Base-by-base conservation (phyloP, 2,329 filamentous ascomycete genomes). In the Fusarium siculi region DNA sequence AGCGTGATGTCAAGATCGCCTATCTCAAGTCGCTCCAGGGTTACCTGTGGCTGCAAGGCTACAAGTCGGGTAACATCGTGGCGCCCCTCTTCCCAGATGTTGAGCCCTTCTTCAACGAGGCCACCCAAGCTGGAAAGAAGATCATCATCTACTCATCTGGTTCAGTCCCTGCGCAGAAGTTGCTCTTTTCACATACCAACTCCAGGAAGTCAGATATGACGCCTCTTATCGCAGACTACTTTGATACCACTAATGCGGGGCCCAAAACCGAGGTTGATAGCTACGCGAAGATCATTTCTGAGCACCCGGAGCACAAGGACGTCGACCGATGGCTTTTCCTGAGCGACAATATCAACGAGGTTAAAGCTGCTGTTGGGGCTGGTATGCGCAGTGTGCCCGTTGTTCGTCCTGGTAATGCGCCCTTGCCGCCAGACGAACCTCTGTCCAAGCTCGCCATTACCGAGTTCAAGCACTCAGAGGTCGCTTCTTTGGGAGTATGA, bases 81-180 rank as follows among this genome's bases (percentile, higher is more conserved):
- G 93, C 93, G 32, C 92, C 92, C 15, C 85, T 96, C 66, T 96
- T 94, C 80, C 83, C 88, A 9, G 93, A 96, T 78, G 93, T 96
- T 23, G 84, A 89, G n/a, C 87, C 89, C 14, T 87, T 87, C 71
- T 84, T 95, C 70, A 81, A 84, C 59, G 76, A 83, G 47, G 95
- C 93, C 89, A 85, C 87, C 61, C 79, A 82, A 21, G 81, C 84
- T 36, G 87, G 87, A 32, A 84, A 89, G 69, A 85, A 85, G 67
- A 86, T 95, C 72, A 89, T 93, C 76, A 95, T 96, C 78, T 96
- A 95, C 84, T 95, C 92, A 8, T 95, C 92, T 18, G 93, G 93
- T 37, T 95, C 92, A 28, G 92, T 96, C 10, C 87, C 91, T 25
- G 93, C 93, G 19, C 93, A 96, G 85, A 93, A 94, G 82, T 85